A percentile compares a stretch with the other conserved stretches of the same genome.
These are phyloP conservation scores for Atkinsonella hypoxylon DNA, from an alignment of 2,329 filamentous ascomycete genomes.

Conservation along the genomic window DNA sequence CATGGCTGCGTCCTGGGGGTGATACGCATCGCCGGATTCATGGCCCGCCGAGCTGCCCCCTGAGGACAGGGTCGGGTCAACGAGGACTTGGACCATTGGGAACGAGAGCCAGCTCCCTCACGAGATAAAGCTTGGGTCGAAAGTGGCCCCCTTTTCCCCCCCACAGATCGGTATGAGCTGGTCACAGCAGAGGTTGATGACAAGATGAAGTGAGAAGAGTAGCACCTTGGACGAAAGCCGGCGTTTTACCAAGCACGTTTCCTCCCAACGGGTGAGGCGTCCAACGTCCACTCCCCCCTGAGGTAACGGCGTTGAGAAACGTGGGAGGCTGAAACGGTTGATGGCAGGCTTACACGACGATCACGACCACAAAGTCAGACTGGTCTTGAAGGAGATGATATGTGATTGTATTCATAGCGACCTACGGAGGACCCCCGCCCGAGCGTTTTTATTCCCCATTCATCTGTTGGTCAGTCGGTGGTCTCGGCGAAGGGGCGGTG, in stretches of 20 bases:
- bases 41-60: constrained; percentile 11
- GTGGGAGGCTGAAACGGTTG: neutral
- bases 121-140: neutral
- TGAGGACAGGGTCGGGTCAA: constrained; percentile 16
- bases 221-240: neutral
- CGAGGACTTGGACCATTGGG: constrained; percentile 22
- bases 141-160: neutral
- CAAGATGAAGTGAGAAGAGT: neutral
- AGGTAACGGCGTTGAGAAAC: neutral
- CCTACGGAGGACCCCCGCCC: neutral
- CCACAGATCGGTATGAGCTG: neutral
- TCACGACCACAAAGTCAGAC: neutral
- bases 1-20: constrained; percentile 13
- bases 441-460: neutral
- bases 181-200: neutral
- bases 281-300: neutral
- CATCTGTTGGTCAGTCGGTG: constrained; percentile 1
- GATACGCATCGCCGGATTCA: constrained; percentile 13
- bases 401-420: neutral
- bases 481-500: constrained; percentile 4
- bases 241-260: neutral
- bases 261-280: neutral
- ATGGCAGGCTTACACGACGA: neutral
- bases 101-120: neutral
- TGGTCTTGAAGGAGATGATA: neutral